These are phyloP conservation scores for Euryodendron excelsum DNA, from an alignment of 148 eudicot genomes.

Conservation along the genomic window DNA sequence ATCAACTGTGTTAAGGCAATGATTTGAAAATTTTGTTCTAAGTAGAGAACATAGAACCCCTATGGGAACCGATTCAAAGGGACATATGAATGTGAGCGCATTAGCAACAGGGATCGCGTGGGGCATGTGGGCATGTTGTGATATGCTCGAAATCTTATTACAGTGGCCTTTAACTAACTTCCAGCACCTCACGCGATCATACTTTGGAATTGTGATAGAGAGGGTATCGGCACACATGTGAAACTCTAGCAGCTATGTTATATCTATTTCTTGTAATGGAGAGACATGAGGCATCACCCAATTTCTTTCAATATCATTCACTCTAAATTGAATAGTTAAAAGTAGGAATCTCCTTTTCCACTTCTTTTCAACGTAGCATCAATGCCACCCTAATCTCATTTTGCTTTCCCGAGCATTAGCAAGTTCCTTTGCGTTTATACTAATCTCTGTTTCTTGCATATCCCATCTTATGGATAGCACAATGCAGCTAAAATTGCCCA, in stretches of 20 bases:
- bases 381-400: background rate
- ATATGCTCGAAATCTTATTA: too few species aligned
- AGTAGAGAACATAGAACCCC: too few species aligned
- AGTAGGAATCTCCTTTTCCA: background rate
- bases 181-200: too few species aligned
- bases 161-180: too few species aligned
- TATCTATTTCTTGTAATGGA: background rate
- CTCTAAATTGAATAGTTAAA: background rate
- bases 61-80: too few species aligned
- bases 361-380: background rate
- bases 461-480: background rate
- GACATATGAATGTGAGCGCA: too few species aligned
- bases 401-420: background rate
- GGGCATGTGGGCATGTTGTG: too few species aligned
- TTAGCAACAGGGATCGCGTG: too few species aligned
- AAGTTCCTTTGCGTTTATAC: background rate
- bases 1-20: too few species aligned
- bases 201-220: too few species aligned
- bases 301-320: background rate
- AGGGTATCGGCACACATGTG: too few species aligned
- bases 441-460: background rate
- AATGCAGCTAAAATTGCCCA: background rate
- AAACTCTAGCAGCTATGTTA: background rate
- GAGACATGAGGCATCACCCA: background rate
- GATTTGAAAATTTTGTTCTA: too few species aligned